Conservation (phyloP, 108 stramenopile species). For the Skeletonema potamos region DNA sequence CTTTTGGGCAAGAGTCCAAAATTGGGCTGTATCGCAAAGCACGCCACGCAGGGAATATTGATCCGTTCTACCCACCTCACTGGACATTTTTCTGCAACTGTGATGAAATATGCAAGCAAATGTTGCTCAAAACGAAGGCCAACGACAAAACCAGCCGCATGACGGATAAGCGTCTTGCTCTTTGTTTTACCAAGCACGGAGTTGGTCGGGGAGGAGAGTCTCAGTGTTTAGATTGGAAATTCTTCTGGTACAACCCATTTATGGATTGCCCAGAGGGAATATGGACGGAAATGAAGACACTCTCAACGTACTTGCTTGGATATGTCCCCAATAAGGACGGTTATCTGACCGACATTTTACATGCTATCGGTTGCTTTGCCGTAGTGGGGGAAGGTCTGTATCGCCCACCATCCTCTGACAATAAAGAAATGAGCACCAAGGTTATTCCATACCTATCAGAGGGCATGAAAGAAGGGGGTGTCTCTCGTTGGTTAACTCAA, state of each 20-base stretch:
- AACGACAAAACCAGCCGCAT: not conserved
- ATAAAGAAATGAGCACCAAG: not conserved
- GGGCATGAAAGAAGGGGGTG: not conserved
- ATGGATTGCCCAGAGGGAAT: not conserved
- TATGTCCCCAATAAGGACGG: constrained; percentile 6
- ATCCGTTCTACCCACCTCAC: not conserved
- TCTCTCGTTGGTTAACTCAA: not conserved
- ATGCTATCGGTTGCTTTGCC: not conserved
- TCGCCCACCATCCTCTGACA: not conserved
- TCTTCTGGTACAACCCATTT: not conserved
- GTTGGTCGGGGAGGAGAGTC: not conserved
- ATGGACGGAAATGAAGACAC: not conserved
- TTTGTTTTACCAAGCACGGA: not conserved
- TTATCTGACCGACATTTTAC: not conserved
- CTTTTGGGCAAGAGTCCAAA: constrained; percentile 19
- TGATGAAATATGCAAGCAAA: constrained; percentile 9
- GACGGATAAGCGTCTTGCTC: not conserved
- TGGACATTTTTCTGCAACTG: constrained; percentile 6
- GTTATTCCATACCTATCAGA: not conserved
- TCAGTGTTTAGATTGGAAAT: not conserved
- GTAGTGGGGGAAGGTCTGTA: not conserved
- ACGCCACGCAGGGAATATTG: constrained; percentile 1
- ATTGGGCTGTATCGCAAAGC: constrained; percentile 8
- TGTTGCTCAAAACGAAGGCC: constrained; percentile 11
- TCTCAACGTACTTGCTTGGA: not conserved